Base-by-base conservation (phyloP, 164 flowering plant genomes). In the Magnolia officinalis region DNA sequence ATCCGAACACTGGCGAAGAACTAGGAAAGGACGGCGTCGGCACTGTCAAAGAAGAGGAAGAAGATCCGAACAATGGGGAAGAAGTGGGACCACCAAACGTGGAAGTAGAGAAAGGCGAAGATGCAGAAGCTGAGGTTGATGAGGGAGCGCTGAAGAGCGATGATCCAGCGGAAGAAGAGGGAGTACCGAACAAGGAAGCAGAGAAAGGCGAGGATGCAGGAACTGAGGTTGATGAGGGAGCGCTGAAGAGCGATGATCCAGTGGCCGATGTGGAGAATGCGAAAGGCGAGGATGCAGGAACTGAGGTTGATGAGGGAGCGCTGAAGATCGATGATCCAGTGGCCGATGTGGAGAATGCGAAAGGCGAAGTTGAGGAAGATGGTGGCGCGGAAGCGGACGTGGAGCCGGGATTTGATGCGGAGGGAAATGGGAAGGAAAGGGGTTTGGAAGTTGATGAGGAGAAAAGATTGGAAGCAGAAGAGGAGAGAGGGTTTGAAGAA, bases 1-100 rank as follows among this genome's bases (percentile, higher is more conserved):
- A 71, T 7, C 67, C 77, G 55, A 64, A 74, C 18, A 70, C 6
- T n/a, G 76, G 50, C 2, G 80, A 8, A 49, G 80, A 26, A 37
- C 76, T n/a, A 0, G 71, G 49, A 29, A 69, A 49, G 45, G 76
- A 63, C 3, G 78, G 45, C 16, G 81, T 55, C 66, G 71, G 16
- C 29, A 37, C 37, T 45, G 61, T 55, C 16, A 79, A 69, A 49
- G 37, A 73, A 9, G 75, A 61, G 9, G 50, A 73, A 24, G 50
- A 58, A 2, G 75, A 73, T 6, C 26, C 50, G 21, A 24, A 18
- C 1, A 63, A 31, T 9, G 68, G 45, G 55, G 67, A 29, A 26
- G 75, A 19, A 11, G 67, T 8, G 1, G 75, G 75, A 4, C 70
- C 37, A 16, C 45, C 31, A 9, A 69, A 51, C 13, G 75, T n/a